These are phyloP conservation scores for Myriangium duriaei DNA, from an alignment of 2,329 filamentous ascomycete species.

Conservation along the genomic window DNA sequence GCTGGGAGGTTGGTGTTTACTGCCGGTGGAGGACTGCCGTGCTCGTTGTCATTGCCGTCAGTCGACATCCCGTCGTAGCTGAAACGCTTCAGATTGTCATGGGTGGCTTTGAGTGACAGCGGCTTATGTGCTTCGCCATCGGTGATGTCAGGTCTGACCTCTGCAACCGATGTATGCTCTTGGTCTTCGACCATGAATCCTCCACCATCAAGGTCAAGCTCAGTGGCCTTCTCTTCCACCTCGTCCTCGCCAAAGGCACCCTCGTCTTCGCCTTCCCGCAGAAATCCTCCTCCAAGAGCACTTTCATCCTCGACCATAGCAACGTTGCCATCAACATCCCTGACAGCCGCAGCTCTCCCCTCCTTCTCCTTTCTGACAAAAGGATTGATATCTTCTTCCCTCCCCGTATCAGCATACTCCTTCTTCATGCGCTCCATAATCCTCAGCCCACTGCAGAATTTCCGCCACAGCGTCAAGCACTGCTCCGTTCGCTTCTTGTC, in stretches of 20 bases:
- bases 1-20: neutral
- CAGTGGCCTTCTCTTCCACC: slow-evolving; percentile 16
- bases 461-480: slow-evolving; percentile 68
- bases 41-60: slow-evolving; percentile 10
- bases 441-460: slow-evolving; percentile 71
- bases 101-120: slow-evolving; percentile 24
- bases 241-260: slow-evolving; percentile 22
- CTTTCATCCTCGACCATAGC: slow-evolving; percentile 12
- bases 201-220: slow-evolving; percentile 21
- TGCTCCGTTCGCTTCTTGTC: slow-evolving; percentile 68
- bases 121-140: slow-evolving; percentile 21
- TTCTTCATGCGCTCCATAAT: slow-evolving; percentile 65
- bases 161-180: slow-evolving; percentile 24
- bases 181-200: slow-evolving; percentile 25
- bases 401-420: slow-evolving; percentile 55
- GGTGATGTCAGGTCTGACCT: slow-evolving; percentile 8
- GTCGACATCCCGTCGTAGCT: neutral
- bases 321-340: slow-evolving; percentile 13
- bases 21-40: slow-evolving; percentile 5
- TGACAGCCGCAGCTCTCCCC: slow-evolving; percentile 17
- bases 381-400: slow-evolving; percentile 42
- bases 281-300: slow-evolving; percentile 28
- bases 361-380: slow-evolving; percentile 31
- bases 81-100: slow-evolving; percentile 7
- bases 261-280: slow-evolving; percentile 25